A percentile compares a stretch with the other conserved stretches of the same genome.
Evolutionary conservation across 495 filamentous ascomycete species (phyloP).

Genomic region (Xylaria scruposa): DNA sequence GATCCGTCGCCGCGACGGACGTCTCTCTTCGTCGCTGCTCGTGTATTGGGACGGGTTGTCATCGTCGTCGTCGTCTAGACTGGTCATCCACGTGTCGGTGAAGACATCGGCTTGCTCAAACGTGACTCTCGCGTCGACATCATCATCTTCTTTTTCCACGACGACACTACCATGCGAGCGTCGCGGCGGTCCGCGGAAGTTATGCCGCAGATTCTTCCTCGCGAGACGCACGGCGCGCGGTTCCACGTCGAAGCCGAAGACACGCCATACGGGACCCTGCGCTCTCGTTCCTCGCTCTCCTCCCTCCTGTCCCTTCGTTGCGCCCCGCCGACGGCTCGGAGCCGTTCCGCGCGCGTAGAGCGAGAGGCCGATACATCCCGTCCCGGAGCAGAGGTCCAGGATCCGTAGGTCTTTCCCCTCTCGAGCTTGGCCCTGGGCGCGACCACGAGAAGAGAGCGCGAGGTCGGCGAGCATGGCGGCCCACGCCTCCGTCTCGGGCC

Average conservation of each 20-base stretch:
- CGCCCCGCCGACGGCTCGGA: not conserved
- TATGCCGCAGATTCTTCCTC: slow-evolving; percentile 62
- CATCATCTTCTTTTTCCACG: not conserved
- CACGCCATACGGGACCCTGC: slow-evolving; percentile 25
- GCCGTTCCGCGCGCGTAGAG: slow-evolving; percentile 56
- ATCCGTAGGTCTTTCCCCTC: slow-evolving; percentile 57
- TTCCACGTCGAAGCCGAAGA: slow-evolving; percentile 68
- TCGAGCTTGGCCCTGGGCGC: not conserved
- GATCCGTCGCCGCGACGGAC: slow-evolving; percentile 34
- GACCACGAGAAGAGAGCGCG: slow-evolving; percentile 34
- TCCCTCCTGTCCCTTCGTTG: not conserved
- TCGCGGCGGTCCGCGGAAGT: slow-evolving; percentile 38
- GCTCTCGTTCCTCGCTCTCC: not conserved
- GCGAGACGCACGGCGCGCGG: slow-evolving; percentile 66
- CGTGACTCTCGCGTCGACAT: slow-evolving; percentile 34
- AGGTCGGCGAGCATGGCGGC: slow-evolving; percentile 61
- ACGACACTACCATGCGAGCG: not conserved
- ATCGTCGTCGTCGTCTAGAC: slow-evolving; percentile 3
- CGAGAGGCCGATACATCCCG: slow-evolving; percentile 86
- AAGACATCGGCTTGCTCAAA: slow-evolving; percentile 67
- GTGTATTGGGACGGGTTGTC: not conserved
- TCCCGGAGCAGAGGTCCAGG: slow-evolving; percentile 87
- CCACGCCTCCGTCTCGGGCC: slow-evolving; percentile 79
- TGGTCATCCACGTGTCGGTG: slow-evolving; percentile 30
- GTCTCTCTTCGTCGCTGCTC: not conserved